phyloP scores from a whole-genome alignment of 148 eudicot genomes.

The Chenopodium formosanum region DNA sequence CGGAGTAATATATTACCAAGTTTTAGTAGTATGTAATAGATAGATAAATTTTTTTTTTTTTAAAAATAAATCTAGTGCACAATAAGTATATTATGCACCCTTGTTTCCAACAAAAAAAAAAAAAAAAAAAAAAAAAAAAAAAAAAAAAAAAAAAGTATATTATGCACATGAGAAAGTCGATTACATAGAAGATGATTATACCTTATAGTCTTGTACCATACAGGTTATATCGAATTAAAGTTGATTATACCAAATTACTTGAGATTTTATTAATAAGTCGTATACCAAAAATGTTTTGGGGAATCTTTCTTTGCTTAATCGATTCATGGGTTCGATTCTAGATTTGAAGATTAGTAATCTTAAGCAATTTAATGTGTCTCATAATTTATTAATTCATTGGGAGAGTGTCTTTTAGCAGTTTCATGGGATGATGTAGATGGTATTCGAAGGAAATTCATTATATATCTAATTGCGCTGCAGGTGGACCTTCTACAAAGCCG shows the following conservation, averaged over 20 bases:
- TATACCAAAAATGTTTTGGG: slow-evolving; percentile 48
- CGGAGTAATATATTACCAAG: no score
- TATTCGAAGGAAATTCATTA: slow-evolving; percentile 49
- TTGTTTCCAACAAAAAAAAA: no score
- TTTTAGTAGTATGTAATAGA: no score
- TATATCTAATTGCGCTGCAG: slow-evolving; percentile 45
- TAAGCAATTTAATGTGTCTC: slow-evolving; percentile 50
- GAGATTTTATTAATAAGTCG: slow-evolving; percentile 63
- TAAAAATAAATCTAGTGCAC: no score
- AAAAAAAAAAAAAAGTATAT: no score
- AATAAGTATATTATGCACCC: no score
- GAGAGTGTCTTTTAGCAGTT: slow-evolving; percentile 48
- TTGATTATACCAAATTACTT: slow-evolving; percentile 31
- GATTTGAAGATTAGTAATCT: slow-evolving; percentile 42
- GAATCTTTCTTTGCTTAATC: slow-evolving; percentile 27
- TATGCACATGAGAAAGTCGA: no score
- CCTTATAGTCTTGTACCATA: no score
- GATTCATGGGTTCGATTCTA: slow-evolving; percentile 51
- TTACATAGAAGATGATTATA: no score
- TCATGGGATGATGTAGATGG: slow-evolving; percentile 28
- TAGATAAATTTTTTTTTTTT: no score
- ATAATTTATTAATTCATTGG: slow-evolving; percentile 39
- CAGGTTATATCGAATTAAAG: no score
- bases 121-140: no score
- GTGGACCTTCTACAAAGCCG: background rate